Evolutionary conservation across 768 basidiomycete species (phyloP).

Genomic region (Amanita fuliginea): DNA sequence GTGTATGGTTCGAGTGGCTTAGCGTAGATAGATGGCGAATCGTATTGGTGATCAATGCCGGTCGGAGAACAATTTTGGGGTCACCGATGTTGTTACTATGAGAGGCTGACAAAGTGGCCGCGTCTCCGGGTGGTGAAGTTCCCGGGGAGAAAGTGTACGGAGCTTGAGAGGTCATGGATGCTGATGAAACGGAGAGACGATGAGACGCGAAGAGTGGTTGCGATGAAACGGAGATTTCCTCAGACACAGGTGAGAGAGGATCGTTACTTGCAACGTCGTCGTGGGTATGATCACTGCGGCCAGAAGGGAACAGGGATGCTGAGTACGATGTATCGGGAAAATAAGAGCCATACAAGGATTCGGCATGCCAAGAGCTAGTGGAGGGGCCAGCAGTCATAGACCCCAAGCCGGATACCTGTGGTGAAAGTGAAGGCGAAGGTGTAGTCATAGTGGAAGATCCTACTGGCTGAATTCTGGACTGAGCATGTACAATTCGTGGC

Average conservation of each 20-base stretch:
- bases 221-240: slow-evolving; percentile 8
- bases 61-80: slow-evolving; percentile 53
- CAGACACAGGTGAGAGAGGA: slow-evolving; percentile 4
- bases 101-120: slow-evolving; percentile 11
- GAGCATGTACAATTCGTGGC: slow-evolving; percentile 78
- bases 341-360: slow-evolving; percentile 15
- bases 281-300: not conserved
- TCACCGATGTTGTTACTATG: slow-evolving; percentile 22
- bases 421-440: slow-evolving; percentile 11
- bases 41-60: slow-evolving; percentile 56
- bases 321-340: slow-evolving; percentile 12
- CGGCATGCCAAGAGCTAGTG: slow-evolving; percentile 10
- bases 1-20: slow-evolving; percentile 82
- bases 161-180: slow-evolving; percentile 12
- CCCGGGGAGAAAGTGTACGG: slow-evolving; percentile 11
- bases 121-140: slow-evolving; percentile 10
- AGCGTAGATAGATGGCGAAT: slow-evolving; percentile 83
- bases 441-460: slow-evolving; percentile 11
- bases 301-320: slow-evolving; percentile 6
- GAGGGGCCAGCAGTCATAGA: slow-evolving; percentile 11
- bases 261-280: not conserved
- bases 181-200: slow-evolving; percentile 24
- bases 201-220: slow-evolving; percentile 16
- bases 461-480: slow-evolving; percentile 57
- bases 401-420: slow-evolving; percentile 4